These are phyloP conservation scores for Chimonanthus salicifolius DNA, from an alignment of 164 flowering plant genomes.

Conservation along the genomic window DNA sequence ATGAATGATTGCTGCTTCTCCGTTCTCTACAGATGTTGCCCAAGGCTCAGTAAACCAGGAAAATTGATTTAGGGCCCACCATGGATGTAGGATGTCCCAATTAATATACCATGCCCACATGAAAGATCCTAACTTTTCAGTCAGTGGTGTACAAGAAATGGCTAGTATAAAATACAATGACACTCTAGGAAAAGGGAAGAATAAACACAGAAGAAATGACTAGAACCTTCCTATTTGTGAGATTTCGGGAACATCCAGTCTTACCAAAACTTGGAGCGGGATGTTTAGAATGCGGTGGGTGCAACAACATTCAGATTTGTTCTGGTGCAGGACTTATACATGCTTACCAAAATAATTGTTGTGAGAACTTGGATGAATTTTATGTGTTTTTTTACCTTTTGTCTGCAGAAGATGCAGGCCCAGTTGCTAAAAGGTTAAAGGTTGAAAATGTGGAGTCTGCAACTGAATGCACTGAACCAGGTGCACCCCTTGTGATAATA, in stretches of 20 bases:
- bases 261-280: not conserved
- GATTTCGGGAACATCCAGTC: not conserved
- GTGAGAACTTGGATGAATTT: not conserved
- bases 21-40: not conserved
- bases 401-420: conserved; percentile 50
- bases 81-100: not conserved
- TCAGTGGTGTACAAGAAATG: not conserved
- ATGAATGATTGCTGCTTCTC: not conserved
- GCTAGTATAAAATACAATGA: not conserved
- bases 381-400: conserved; percentile 1
- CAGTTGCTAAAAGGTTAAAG: conserved; percentile 50
- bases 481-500: conserved; percentile 42
- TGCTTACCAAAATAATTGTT: not conserved
- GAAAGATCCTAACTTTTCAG: not conserved
- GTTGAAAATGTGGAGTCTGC: conserved; percentile 34
- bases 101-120: not conserved
- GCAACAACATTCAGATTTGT: not conserved
- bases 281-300: not conserved
- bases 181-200: not conserved
- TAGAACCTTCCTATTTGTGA: not conserved
- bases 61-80: not conserved
- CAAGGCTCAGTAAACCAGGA: not conserved
- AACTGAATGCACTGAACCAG: conserved; percentile 35
- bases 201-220: not conserved
- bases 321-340: not conserved